Evolutionary conservation across 1,284 basidiomycete genomes (phyloP), one percentile per base, ranked within the genome.

Genomic region (Boletus smithii): DNA sequence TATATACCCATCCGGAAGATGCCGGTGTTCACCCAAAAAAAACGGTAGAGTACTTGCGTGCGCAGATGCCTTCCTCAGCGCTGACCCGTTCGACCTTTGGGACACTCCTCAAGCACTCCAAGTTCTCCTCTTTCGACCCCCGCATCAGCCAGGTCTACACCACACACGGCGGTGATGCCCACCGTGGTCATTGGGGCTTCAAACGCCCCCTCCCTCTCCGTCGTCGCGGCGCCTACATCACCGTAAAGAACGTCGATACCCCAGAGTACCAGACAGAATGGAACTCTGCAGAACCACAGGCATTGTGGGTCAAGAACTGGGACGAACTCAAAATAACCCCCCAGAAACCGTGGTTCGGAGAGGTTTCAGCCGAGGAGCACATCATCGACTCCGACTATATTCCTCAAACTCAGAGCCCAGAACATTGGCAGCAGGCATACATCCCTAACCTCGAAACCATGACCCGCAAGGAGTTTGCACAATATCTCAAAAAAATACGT

Each of bases 181-280:
- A 81, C 58, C 78, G 88, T 27, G 88, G 88, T 44, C 78, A 89
- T 66, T 91, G 80, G 76, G 88, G 88, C 30, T 70, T 90, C 50
- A 91, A 91, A 67, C 80, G 88, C 0, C 82, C 87, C 29, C 75
- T 90, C 18, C 70, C 83, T 7, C 67, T 85, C 46, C 78, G 80
- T 41, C 76, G 81, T 31, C 76, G 77, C 41, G 75, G 80, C 53
- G 77, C 79, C 7, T 77, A 74, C 57, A 78, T 90, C 47, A 79
- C 81, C 36, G 60, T 81, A 60, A 63, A 73, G 61, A 62, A 71
- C 57, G 76, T 86, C 60, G 88, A 91, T 58, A 80, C 84, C 23
- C 75, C 71, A 40, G 79, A 85, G 50, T 74, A 87, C 55, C 88
- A 85, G 64, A 84, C 85, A 18, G 83, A 86, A 57, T 91, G 88